Evolutionary conservation across 352 stramenopile genomes (phyloP), one percentile per base, ranked within the genome.

Genomic region (Phytophthora melonis): DNA sequence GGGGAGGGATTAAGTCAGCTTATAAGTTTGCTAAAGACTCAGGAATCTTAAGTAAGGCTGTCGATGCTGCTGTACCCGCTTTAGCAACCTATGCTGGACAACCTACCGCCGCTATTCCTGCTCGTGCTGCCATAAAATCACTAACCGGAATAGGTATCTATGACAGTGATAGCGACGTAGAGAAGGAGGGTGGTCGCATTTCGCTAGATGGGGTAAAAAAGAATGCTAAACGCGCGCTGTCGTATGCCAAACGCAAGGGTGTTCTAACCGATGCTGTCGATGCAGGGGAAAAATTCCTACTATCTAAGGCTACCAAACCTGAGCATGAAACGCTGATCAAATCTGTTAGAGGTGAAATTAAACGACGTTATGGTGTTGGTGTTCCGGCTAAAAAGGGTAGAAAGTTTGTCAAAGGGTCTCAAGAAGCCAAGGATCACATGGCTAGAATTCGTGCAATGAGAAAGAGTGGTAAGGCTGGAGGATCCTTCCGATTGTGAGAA

Each of bases 401-500:
- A 10, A 55, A 30, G 27, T 6, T 18, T 9, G 47, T 19, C 0
- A 55, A 55, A 6, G 47, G 47, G 13, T 55, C 47, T 19, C 47
- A 14, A 13, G 47, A 55, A 55, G 3, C 9, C 10, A 7, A 55
- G 3, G 19, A 16, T 55, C 6, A 27, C n/a, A 52, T 52, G 18
- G 45, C 43, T 52, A 21, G 11, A 52, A 19, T 52, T 18, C 70
- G 70, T 6, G 39, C 58, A 19, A 60, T 53, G 14, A 30, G 58
- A 30, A 19, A n/a, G 18, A 23, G 8, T 3, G 4, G 18, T 3
- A 32, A 30, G 4, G 5, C 7, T 18, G 64, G 6, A 19, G 64
- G 64, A 0, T 10, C 0, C 36, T 70, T 70, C n/a, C 39, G 27
- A n/a, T 65, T 70, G 16, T 61, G 3, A 68, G 5, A 54, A 62